Percentiles rank a stretch among this genome's conserved stretches.
Conservation (phyloP, 1,139 yeast species). For the Diutina pseudorugosa region DNA sequence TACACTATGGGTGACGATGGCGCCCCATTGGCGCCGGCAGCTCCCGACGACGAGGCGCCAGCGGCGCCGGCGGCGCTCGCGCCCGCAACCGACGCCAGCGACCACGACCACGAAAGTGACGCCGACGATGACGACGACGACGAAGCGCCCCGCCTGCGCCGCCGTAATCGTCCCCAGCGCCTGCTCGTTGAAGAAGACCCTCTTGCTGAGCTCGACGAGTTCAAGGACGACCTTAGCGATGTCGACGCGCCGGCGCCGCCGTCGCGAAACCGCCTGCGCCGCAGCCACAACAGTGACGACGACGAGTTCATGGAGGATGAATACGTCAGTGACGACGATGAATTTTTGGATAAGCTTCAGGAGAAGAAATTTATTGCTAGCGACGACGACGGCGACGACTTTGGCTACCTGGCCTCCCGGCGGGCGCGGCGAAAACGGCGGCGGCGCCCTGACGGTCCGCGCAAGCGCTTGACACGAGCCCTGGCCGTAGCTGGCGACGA, state of each 20-base stretch:
- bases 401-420: neutral
- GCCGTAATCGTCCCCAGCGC: neutral
- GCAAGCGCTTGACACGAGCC: slow-evolving; percentile 2
- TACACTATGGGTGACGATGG: neutral
- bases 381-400: slow-evolving; percentile 1
- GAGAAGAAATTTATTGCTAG: neutral
- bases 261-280: neutral
- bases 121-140: neutral
- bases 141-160: neutral
- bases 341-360: neutral
- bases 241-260: neutral
- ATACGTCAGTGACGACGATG: slow-evolving; percentile 1
- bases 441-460: neutral
- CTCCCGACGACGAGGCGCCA: neutral
- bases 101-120: neutral
- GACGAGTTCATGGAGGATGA: neutral
- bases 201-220: slow-evolving; percentile 1
- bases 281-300: neutral
- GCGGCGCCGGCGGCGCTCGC: neutral
- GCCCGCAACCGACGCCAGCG: neutral
- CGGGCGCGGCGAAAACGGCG: neutral
- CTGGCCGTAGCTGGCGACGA: neutral
- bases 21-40: neutral
- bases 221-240: slow-evolving; percentile 1
- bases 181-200: neutral